phyloP scores from a whole-genome alignment of 2,329 filamentous ascomycete genomes.

The Harringtonia lauricola region DNA sequence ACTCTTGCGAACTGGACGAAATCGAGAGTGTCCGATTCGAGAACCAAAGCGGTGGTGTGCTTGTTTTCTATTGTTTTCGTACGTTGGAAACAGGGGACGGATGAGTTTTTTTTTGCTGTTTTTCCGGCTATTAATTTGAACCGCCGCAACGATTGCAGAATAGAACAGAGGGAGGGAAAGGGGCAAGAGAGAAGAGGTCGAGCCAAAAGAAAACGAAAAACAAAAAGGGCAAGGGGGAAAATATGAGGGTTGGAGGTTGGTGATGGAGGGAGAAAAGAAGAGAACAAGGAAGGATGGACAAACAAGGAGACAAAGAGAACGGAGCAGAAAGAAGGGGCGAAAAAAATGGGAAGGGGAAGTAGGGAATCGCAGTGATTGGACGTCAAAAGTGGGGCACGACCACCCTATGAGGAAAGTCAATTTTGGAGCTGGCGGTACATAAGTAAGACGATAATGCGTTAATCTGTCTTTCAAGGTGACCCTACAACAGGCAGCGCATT shows the following conservation, averaged over 20 bases:
- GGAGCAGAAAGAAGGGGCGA: conserved; percentile 3
- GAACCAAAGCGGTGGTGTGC: background rate
- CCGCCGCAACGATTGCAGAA: conserved; percentile 1
- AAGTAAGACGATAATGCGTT: no score
- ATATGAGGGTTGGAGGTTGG: background rate
- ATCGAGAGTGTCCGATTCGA: background rate
- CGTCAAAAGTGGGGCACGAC: background rate
- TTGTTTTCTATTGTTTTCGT: background rate
- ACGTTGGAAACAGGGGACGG: background rate
- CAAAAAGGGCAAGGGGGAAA: conserved; percentile 4
- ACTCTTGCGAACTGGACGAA: background rate
- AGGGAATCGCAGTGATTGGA: background rate
- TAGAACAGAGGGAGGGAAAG: conserved; percentile 2
- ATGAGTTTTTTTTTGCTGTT: background rate
- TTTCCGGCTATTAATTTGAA: background rate
- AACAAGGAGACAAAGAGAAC: background rate
- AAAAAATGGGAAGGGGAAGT: background rate
- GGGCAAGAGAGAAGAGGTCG: conserved; percentile 14
- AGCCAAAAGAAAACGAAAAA: conserved; percentile 11
- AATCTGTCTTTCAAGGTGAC: no score
- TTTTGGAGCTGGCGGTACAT: no score
- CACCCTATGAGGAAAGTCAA: no score
- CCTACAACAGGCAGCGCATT: no score
- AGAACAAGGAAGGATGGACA: conserved; percentile 1
- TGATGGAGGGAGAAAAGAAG: background rate